Conservation (phyloP, 441 rosid genomes). For the Melianthus villosus region DNA sequence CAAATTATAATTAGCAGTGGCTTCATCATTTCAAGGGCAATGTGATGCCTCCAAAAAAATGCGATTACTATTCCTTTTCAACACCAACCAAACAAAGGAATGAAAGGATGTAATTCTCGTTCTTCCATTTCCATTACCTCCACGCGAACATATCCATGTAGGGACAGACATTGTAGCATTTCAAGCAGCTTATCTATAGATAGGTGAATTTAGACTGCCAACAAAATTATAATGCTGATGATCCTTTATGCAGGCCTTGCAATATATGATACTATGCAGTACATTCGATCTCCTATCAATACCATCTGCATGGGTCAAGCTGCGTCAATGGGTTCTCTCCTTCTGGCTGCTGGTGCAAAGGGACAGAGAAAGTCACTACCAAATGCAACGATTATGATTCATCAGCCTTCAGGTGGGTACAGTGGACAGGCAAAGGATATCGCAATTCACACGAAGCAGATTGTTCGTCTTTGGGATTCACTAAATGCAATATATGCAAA, state of each 20-base stretch:
- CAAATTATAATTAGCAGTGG: too few species aligned
- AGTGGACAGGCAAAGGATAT: slow-evolving; percentile 91
- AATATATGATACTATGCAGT: slow-evolving; percentile 91
- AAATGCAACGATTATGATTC: slow-evolving; percentile 82
- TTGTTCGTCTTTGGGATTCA: slow-evolving; percentile 75
- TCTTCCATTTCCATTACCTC: too few species aligned
- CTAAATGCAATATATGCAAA: slow-evolving; percentile 54
- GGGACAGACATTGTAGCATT: too few species aligned
- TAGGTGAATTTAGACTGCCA: too few species aligned
- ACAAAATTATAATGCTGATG: too few species aligned
- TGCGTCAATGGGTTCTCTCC: slow-evolving; percentile 95
- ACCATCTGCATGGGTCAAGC: slow-evolving; percentile 93
- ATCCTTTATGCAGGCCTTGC: slow-evolving; percentile 60
- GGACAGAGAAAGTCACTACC: slow-evolving; percentile 87
- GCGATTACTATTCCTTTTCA: too few species aligned
- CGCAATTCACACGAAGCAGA: slow-evolving; percentile 83
- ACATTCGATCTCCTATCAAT: slow-evolving; percentile 71
- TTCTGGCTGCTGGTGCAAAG: slow-evolving; percentile 73
- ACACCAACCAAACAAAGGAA: too few species aligned
- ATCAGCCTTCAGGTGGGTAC: slow-evolving; percentile 96
- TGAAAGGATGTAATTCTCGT: too few species aligned
- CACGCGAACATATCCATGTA: too few species aligned
- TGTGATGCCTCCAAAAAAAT: too few species aligned
- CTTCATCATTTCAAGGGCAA: too few species aligned
- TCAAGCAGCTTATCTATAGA: too few species aligned